Base-by-base conservation (phyloP, 306 rosid genomes). In the Trifolium pratense region DNA sequence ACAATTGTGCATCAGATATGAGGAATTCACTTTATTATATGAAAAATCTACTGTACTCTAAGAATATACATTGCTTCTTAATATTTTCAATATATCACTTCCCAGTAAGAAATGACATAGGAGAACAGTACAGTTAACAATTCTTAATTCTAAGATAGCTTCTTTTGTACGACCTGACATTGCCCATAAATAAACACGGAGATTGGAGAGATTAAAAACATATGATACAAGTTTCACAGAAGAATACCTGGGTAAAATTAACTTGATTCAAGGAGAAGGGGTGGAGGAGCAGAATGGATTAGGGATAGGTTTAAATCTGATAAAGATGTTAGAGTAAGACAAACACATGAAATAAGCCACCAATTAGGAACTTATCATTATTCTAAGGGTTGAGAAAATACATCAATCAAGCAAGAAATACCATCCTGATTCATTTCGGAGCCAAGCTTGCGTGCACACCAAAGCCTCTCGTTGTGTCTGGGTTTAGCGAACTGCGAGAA, bases 401-500 rank as follows among this genome's bases (percentile, higher is more conserved):
- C 7, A 64, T 3, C 48, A 6, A 60, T 15, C 72, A 53, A n/a
- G 23, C 26, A 58, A 68, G 53, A n/a, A 58, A 6, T 82, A 81
- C 99, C 96, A n/a, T 82, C 83, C 87, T 23, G 87, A 81, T 79
- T 90, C 99, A 40, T 81, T 76, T 75, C 67, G 81, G 77, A 95
- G 81, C 99, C 99, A 95, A 84, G 91, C 91, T 86, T 91, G 95
- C 8, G 97, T 80, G 81, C 99, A 94, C 66, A 91, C 79, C 71
- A 94, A 67, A 82, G 99, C 97, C 81, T 91, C 85, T 20, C 89
- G 86, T 13, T 13, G 83, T 89, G 77, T 88, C 87, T 0, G 92
- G 87, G 82, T 76, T 84, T 69, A 93, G 76, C 4, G 88, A 81
- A 79, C 84, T 78, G 40, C 84, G 89, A 78, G 82, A 53, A 94